A percentile compares a stretch with the other conserved stretches of the same genome.
Evolutionary conservation across 2,329 filamentous ascomycete species (phyloP).

Genomic region (Trichoderma sp.): DNA sequence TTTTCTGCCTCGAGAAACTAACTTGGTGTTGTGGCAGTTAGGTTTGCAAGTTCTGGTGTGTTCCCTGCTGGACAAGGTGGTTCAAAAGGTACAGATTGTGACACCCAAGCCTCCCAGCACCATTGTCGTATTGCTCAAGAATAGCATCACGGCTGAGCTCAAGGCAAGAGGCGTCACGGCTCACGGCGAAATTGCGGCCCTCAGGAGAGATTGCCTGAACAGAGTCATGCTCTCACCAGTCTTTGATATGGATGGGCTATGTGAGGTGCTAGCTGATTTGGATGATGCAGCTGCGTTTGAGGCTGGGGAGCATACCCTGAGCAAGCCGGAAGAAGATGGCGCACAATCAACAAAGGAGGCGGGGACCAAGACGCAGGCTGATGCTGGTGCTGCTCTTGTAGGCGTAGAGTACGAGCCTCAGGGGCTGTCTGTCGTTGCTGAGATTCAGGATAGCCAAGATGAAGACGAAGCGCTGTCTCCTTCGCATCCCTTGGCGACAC

Average conservation of each 20-base stretch:
- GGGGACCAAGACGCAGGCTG: background rate
- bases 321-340: background rate
- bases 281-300: constrained; percentile 25
- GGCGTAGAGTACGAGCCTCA: background rate
- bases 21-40: constrained; percentile 32
- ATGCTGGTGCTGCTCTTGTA: background rate
- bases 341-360: background rate
- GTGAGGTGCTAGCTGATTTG: constrained; percentile 54
- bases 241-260: constrained; percentile 57
- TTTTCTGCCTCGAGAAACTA: background rate
- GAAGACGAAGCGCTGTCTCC: constrained; percentile 26
- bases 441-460: constrained; percentile 36
- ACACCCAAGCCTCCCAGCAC: constrained; percentile 45
- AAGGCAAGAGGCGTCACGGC: constrained; percentile 10
- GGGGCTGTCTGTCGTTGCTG: constrained; percentile 19
- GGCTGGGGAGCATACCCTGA: background rate
- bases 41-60: constrained; percentile 47
- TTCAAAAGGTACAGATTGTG: constrained; percentile 41
- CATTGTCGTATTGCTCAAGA: constrained; percentile 42
- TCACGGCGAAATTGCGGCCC: constrained; percentile 21
- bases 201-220: constrained; percentile 41
- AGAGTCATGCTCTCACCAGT: constrained; percentile 53
- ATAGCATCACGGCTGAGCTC: constrained; percentile 40
- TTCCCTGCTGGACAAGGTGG: constrained; percentile 32
- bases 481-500: constrained; percentile 9